A percentile compares a stretch with the other conserved stretches of the same genome.
Evolutionary conservation across 805 yeast genomes (phyloP).

Genomic region (Pichia ethanolica): DNA sequence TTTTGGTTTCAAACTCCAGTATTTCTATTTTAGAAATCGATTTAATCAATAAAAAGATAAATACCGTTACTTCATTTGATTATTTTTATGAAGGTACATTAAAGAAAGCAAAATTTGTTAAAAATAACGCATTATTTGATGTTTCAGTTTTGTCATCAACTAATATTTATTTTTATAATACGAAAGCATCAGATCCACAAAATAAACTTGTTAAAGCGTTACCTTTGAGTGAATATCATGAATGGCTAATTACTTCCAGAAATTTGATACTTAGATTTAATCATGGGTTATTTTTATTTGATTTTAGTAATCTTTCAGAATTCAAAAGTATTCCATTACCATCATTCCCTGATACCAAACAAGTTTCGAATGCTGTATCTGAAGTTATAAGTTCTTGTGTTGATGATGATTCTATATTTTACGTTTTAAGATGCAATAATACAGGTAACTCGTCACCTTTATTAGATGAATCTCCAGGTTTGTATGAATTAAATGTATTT

Average conservation of each 20-base stretch:
- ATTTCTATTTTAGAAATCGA: constrained; percentile 16
- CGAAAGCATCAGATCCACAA: neutral
- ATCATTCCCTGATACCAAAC: neutral
- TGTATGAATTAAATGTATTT: constrained; percentile 11
- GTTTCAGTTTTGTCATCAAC: constrained; percentile 19
- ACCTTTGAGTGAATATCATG: constrained; percentile 14
- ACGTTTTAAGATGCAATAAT: constrained; percentile 3
- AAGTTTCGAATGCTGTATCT: neutral
- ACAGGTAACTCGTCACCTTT: no score
- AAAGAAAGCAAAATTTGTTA: constrained; percentile 16
- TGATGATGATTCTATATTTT: constrained; percentile 19
- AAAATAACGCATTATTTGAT: constrained; percentile 10
- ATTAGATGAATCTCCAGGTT: neutral
- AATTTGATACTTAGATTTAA: constrained; percentile 15
- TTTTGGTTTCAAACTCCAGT: constrained; percentile 13
- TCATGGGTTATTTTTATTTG: constrained; percentile 10
- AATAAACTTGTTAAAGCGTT: constrained; percentile 9
- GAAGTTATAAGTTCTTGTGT: constrained; percentile 12
- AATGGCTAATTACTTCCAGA: constrained; percentile 17
- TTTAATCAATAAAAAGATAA: constrained; percentile 8
- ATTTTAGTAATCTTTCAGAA: constrained; percentile 5
- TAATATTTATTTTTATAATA: constrained; percentile 17
- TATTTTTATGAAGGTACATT: constrained; percentile 13
- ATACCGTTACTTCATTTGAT: constrained; percentile 9
- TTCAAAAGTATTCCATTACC: constrained; percentile 16